Conservation (phyloP, 1,284 basidiomycete genomes). For the Xerocomus amazonicus region DNA sequence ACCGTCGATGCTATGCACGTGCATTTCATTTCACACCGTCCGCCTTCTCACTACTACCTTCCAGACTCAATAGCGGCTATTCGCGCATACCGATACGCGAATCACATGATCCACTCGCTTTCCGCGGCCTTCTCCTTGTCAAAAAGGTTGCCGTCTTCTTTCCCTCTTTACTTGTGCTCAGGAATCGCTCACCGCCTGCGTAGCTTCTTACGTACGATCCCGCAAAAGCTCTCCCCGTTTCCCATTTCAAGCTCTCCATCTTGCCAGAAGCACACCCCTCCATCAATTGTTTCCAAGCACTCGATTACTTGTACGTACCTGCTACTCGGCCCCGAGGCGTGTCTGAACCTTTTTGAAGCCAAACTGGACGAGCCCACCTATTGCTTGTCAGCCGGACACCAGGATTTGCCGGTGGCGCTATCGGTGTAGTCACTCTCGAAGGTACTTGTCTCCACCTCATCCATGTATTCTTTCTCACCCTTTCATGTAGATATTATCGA, state of each 20-base stretch:
- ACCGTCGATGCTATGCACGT: slow-evolving; percentile 72
- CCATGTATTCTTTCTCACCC: background rate
- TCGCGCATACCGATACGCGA: slow-evolving; percentile 93
- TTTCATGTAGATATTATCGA: slow-evolving; percentile 57
- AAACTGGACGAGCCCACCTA: slow-evolving; percentile 93
- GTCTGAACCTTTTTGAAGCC: slow-evolving; percentile 54
- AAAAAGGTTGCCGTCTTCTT: slow-evolving; percentile 56
- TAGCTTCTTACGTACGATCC: slow-evolving; percentile 88
- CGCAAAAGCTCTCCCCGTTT: slow-evolving; percentile 72
- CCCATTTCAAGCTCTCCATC: slow-evolving; percentile 72
- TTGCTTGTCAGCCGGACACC: slow-evolving; percentile 84
- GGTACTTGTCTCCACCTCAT: slow-evolving; percentile 37
- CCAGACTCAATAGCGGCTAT: slow-evolving; percentile 76
- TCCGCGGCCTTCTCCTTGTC: slow-evolving; percentile 84
- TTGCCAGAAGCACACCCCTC: slow-evolving; percentile 87
- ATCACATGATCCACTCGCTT: slow-evolving; percentile 69
- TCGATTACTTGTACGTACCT: slow-evolving; percentile 74
- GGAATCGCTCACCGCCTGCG: background rate
- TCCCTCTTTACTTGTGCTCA: background rate
- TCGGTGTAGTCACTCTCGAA: slow-evolving; percentile 81
- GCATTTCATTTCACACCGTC: background rate
- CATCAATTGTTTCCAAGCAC: slow-evolving; percentile 82
- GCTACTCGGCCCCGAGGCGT: slow-evolving; percentile 10
- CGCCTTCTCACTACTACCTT: slow-evolving; percentile 3
- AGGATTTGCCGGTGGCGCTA: slow-evolving; percentile 74